These are phyloP conservation scores for Ascochyta fabae DNA, from an alignment of 2,329 filamentous ascomycete genomes.

Conservation along the genomic window DNA sequence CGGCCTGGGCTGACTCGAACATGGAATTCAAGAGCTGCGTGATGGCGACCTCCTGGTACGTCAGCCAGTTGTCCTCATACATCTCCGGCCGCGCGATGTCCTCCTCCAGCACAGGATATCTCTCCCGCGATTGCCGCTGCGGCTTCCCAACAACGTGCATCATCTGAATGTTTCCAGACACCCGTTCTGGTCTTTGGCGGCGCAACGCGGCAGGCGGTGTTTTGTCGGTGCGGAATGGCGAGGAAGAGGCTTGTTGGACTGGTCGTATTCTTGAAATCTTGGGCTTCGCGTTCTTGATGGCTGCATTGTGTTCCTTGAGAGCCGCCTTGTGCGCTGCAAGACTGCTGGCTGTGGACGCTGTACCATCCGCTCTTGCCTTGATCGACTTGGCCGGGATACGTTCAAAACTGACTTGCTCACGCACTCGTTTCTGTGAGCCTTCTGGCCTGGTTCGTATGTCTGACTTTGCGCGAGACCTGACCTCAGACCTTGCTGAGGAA, in stretches of 20 bases:
- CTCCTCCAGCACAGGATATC: conserved; percentile 62
- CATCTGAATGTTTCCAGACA: conserved; percentile 41
- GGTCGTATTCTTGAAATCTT: conserved; percentile 29
- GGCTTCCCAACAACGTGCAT: conserved; percentile 43
- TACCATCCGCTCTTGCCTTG: conserved; percentile 38
- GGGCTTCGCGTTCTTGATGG: conserved; percentile 37
- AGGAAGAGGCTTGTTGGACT: conserved; percentile 38
- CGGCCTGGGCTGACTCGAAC: conserved; percentile 51
- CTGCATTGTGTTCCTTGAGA: conserved; percentile 29
- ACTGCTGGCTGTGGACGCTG: conserved; percentile 36
- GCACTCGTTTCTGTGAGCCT: conserved; percentile 42
- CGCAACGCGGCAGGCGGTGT: conserved; percentile 47
- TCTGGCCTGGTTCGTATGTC: conserved; percentile 35
- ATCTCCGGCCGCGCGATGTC: conserved; percentile 63
- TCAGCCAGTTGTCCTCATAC: conserved; percentile 69
- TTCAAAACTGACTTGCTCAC: conserved; percentile 40
- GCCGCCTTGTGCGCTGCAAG: conserved; percentile 25
- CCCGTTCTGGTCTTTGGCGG: conserved; percentile 31
- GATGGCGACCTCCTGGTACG: conserved; percentile 66
- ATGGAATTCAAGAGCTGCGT: conserved; percentile 66
- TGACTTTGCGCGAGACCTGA: conserved; percentile 21
- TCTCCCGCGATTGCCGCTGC: conserved; percentile 32
- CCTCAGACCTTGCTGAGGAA: conserved; percentile 14
- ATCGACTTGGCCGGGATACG: conserved; percentile 45
- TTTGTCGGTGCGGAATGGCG: conserved; percentile 45